phyloP scores from a whole-genome alignment of 257 asterid species.

The Nicotiana knightiana region DNA sequence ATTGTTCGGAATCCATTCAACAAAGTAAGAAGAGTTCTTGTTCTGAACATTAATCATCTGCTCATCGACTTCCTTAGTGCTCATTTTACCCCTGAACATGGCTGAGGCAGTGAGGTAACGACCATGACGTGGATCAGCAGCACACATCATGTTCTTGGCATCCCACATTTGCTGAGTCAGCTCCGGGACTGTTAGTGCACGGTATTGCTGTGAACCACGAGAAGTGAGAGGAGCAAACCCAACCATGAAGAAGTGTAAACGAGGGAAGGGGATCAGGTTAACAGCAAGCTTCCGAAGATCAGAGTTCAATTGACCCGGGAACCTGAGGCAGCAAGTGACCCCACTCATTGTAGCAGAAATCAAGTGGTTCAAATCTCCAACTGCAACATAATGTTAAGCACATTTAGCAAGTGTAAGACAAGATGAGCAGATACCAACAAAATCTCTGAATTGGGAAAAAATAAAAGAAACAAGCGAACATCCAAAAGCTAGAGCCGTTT shows the following conservation, averaged over 20 bases:
- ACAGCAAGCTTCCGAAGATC: conserved; percentile 85
- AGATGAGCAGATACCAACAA: neutral
- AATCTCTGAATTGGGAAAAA: neutral
- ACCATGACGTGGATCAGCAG: conserved; percentile 88
- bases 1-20: conserved; percentile 90
- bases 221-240: conserved; percentile 87
- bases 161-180: conserved; percentile 96
- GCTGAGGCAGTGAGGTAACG: conserved; percentile 91
- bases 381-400: conserved; percentile 24
- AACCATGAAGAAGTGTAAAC: conserved; percentile 86
- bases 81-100: conserved; percentile 90
- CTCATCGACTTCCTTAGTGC: conserved; percentile 86
- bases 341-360: conserved; percentile 93
- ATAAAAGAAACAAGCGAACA: neutral
- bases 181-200: conserved; percentile 83
- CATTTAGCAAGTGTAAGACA: neutral
- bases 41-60: conserved; percentile 86
- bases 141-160: conserved; percentile 92
- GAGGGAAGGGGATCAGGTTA: conserved; percentile 83
- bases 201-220: conserved; percentile 89
- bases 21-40: conserved; percentile 83
- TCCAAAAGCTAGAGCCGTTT: neutral
- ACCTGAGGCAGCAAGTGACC: conserved; percentile 88
- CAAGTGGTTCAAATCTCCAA: conserved; percentile 83
- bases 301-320: conserved; percentile 86